Evolutionary conservation across 1,139 yeast species (phyloP).

Genomic region (Candida tetrigidarum): DNA sequence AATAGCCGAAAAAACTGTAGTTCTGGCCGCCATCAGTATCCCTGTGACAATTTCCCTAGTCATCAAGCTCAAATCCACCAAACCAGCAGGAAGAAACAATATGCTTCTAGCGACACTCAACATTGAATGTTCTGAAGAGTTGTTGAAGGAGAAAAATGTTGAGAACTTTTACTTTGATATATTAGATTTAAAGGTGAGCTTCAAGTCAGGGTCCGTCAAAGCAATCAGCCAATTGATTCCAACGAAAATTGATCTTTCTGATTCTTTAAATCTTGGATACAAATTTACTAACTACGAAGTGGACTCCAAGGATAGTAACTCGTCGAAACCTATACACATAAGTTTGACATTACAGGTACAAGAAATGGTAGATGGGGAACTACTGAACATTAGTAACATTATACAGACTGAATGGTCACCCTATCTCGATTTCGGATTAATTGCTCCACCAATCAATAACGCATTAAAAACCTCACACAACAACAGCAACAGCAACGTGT

Average conservation of each 20-base stretch:
- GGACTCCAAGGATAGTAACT: conserved; percentile 18
- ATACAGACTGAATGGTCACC: conserved; percentile 68
- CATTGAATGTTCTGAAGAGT: conserved; percentile 54
- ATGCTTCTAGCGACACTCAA: conserved; percentile 58
- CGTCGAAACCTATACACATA: conserved; percentile 39
- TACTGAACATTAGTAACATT: conserved; percentile 26
- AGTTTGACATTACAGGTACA: conserved; percentile 34
- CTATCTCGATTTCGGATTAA: conserved; percentile 56
- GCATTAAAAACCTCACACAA: conserved; percentile 34
- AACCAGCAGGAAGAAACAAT: conserved; percentile 59
- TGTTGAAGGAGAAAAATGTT: conserved; percentile 18
- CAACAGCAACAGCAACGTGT: conserved; percentile 19
- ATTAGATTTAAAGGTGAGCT: conserved; percentile 45
- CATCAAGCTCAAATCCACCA: conserved; percentile 58
- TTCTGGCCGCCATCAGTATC: conserved; percentile 15
- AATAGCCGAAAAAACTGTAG: background rate
- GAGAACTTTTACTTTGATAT: conserved; percentile 36
- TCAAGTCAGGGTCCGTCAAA: conserved; percentile 37
- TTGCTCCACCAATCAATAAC: conserved; percentile 50
- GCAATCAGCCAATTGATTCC: conserved; percentile 25
- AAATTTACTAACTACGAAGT: conserved; percentile 38
- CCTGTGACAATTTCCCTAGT: conserved; percentile 37
- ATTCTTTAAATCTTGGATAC: conserved; percentile 49
- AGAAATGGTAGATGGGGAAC: conserved; percentile 16
- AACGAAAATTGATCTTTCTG: conserved; percentile 30